Conservation (phyloP, 2,329 filamentous ascomycete genomes). For the Aureobasidium sp. region DNA sequence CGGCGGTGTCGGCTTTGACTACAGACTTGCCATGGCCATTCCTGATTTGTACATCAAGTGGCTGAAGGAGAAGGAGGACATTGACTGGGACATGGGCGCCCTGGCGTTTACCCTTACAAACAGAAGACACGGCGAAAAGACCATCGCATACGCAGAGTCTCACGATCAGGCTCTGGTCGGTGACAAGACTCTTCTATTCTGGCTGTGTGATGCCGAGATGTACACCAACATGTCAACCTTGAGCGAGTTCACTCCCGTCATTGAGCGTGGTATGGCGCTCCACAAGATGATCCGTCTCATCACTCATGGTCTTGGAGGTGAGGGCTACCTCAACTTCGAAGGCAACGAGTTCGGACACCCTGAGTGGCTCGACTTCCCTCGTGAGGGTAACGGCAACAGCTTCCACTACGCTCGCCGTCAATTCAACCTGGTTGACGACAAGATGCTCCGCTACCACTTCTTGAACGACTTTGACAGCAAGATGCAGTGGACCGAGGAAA, state of each 20-base stretch:
- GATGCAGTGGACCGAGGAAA: slow-evolving; percentile 82
- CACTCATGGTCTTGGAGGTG: slow-evolving; percentile 83
- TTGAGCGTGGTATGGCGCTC: slow-evolving; percentile 81
- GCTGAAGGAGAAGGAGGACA: slow-evolving; percentile 83
- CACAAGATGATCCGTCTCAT: slow-evolving; percentile 98
- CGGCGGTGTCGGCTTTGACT: slow-evolving; percentile 96
- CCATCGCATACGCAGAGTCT: slow-evolving; percentile 93
- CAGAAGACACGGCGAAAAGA: slow-evolving; percentile 91
- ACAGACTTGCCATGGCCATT: slow-evolving; percentile 93
- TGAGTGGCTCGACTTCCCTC: slow-evolving; percentile 97
- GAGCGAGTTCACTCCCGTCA: slow-evolving; percentile 74
- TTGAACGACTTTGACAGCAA: slow-evolving; percentile 88
- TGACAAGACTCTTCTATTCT: slow-evolving; percentile 96
- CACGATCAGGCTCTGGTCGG: slow-evolving; percentile 97
- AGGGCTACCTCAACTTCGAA: slow-evolving; percentile 97
- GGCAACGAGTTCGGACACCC: slow-evolving; percentile 98
- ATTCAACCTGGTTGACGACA: slow-evolving; percentile 84
- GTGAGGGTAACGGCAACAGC: slow-evolving; percentile 53
- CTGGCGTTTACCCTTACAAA: slow-evolving; percentile 87
- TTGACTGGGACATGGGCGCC: slow-evolving; percentile 82
- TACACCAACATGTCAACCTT: slow-evolving; percentile 96
- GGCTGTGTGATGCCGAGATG: slow-evolving; percentile 92
- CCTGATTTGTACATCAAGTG: slow-evolving; percentile 99
- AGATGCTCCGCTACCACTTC: slow-evolving; percentile 76
- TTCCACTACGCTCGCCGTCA: slow-evolving; percentile 55